Base-by-base conservation (phyloP, 2,329 filamentous ascomycete genomes). In the Uncinocarpus reesii region DNA sequence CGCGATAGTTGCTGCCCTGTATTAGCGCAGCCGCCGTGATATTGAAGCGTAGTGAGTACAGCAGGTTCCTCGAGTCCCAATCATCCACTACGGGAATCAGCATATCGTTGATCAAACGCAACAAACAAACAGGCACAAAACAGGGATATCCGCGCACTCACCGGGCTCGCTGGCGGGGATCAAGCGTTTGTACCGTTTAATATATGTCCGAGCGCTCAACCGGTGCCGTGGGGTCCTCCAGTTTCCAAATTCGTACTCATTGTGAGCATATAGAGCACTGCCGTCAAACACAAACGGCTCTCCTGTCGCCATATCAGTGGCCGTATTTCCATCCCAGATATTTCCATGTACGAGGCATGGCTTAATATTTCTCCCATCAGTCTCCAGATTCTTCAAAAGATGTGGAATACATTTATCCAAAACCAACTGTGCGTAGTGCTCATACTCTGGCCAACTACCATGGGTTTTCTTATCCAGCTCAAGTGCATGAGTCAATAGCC, bases 241-340 rank as follows among this genome's bases (percentile, higher is more conserved):
- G 2, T 57, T 57, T n/a, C 55, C 60, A 1, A 62, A 37, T 24
- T 62, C 61, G 57, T 60, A 61, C 44, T 69, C 65, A 28, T 68
- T 62, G 46, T 70, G 66, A 0, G 61, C 65, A 45, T 67, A 70
- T 42, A 59, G 63, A 0, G 55, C 57, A 0, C 54, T 59, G 0
- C 60, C 56, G 46, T 70, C 64, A 42, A 65, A 69, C 7, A 69
- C 55, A 21, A 57, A 53, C 7, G 61, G 49, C 0, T 64, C 45
- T 1, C 60, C 60, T 0, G 57, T 65, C 4, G 18, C 42, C 6
- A 57, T 48, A 7, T 46, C 49, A 1, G 58, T 66, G 0, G 60
- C 63, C 1, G 59, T 55, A 37, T 70, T 71, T 0, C 57, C 60
- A 29, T 70, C 63, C 66, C 64, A 68, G 2, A 68, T 51, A 46